Evolutionary conservation across 257 asterid genomes (phyloP).

Genomic region (Nicotiana paniculata): DNA sequence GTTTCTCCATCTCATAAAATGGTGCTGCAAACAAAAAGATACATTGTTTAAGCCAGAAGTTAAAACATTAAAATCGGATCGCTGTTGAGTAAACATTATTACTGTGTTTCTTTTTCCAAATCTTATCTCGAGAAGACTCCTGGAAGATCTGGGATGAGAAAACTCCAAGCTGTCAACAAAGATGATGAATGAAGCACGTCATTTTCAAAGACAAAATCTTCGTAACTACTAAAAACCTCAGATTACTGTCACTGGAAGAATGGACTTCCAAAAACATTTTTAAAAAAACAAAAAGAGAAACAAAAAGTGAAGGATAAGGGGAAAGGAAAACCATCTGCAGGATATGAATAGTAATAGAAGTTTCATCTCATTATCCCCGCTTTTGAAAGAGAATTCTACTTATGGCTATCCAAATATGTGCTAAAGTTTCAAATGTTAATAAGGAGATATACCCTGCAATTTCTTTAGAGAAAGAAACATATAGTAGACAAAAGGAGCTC

Average conservation of each 20-base stretch:
- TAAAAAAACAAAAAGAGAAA: neutral
- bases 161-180: constrained; percentile 78
- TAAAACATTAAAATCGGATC: neutral
- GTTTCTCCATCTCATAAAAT: constrained; percentile 91
- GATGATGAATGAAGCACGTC: neutral
- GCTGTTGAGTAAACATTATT: constrained; percentile 14
- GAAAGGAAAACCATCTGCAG: neutral
- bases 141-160: constrained; percentile 97
- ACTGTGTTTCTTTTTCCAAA: constrained; percentile 93
- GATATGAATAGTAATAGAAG: neutral
- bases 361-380: neutral
- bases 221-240: neutral
- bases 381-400: neutral
- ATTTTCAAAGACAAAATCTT: neutral
- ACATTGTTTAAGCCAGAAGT: constrained; percentile 19
- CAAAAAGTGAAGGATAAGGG: neutral
- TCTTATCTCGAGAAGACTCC: constrained; percentile 89
- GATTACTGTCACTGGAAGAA: neutral
- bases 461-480: neutral
- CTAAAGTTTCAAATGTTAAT: neutral
- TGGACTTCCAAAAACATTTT: neutral
- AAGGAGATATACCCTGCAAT: neutral
- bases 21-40: constrained; percentile 55
- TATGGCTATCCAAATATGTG: neutral
- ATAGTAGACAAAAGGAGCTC: neutral